These are phyloP conservation scores for Podila epicladia DNA, from an alignment of 192 early-diverging fungal species.

Conservation along the genomic window DNA sequence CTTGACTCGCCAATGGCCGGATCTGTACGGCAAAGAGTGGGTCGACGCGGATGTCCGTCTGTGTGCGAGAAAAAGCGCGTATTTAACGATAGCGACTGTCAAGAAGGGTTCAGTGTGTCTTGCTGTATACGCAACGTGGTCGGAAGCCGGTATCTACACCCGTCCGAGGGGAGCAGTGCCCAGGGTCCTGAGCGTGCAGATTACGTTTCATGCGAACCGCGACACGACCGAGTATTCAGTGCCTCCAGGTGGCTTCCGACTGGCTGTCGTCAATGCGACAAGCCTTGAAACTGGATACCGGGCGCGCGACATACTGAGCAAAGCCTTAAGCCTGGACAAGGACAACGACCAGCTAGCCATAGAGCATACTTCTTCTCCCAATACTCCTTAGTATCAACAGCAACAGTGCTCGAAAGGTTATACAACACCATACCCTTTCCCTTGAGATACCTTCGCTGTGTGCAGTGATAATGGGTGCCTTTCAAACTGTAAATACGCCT, in stretches of 20 bases:
- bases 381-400: no score
- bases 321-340: background rate
- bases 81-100: background rate
- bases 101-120: constrained; percentile 2
- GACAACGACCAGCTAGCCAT: no score
- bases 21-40: constrained; percentile 9
- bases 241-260: constrained; percentile 6
- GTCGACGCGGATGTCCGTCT: constrained; percentile 7
- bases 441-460: no score
- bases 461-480: no score
- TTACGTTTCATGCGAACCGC: background rate
- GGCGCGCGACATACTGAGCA: background rate
- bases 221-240: background rate
- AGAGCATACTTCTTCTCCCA: no score
- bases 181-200: constrained; percentile 2
- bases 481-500: no score
- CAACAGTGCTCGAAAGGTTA: no score
- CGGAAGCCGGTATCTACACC: background rate
- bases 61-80: background rate
- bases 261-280: background rate
- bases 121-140: background rate
- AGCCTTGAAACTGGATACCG: background rate
- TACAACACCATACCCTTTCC: no score
- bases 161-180: background rate
- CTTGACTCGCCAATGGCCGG: constrained; percentile 2